These are phyloP conservation scores for Exophiala spinifera DNA, from an alignment of 2,329 filamentous ascomycete species.

Conservation along the genomic window DNA sequence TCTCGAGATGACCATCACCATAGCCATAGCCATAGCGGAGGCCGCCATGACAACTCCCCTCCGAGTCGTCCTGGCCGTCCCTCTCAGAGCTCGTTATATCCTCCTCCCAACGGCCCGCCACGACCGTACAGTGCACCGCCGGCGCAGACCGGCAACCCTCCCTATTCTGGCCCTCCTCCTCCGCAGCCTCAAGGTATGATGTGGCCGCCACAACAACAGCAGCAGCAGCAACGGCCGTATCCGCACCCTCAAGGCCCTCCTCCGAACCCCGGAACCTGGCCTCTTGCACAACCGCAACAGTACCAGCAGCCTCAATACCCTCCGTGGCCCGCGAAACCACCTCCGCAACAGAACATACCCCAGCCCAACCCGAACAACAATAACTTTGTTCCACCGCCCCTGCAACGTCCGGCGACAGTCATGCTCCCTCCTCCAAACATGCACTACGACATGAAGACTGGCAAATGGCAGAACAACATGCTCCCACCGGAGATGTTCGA, in stretches of 20 bases:
- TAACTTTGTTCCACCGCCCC: constrained; percentile 15
- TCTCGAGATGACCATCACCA: constrained; percentile 10
- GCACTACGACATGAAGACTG: constrained; percentile 24
- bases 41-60: constrained; percentile 14
- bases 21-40: constrained; percentile 2
- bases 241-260: constrained; percentile 3
- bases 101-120: constrained; percentile 8
- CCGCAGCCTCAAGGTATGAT: constrained; percentile 1
- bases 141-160: constrained; percentile 8
- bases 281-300: constrained; percentile 9
- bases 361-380: neutral
- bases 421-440: constrained; percentile 19
- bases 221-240: neutral
- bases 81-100: constrained; percentile 14
- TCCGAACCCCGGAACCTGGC: constrained; percentile 17
- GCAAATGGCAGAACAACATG: constrained; percentile 24
- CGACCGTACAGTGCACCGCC: constrained; percentile 20
- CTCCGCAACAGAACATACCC: neutral
- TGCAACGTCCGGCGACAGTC: constrained; percentile 11
- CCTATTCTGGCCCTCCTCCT: constrained; percentile 1
- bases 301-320: constrained; percentile 3
- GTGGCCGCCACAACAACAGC: constrained; percentile 7
- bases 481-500: constrained; percentile 22
- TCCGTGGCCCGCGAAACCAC: neutral
- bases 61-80: constrained; percentile 7